Conservation (phyloP, 2,329 filamentous ascomycete genomes). For the Scedosporium minutisporum region DNA sequence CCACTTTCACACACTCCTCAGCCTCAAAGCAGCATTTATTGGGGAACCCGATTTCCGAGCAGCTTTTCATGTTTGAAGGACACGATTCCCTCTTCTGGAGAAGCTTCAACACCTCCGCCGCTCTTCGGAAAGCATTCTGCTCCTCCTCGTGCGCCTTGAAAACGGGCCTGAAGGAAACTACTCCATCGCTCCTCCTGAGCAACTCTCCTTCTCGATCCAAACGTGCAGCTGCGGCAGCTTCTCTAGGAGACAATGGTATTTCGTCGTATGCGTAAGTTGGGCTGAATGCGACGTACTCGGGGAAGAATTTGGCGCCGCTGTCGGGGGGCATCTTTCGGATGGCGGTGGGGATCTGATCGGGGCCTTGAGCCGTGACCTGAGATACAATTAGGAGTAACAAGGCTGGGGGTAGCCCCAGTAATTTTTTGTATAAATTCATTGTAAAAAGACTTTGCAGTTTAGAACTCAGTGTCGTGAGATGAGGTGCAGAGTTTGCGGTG, state of each 20-base stretch:
- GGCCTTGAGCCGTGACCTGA: constrained; percentile 2
- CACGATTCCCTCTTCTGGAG: constrained; percentile 55
- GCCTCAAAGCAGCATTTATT: constrained; percentile 64
- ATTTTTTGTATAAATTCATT: constrained; percentile 2
- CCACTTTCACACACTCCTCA: constrained; percentile 56
- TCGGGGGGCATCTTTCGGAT: constrained; percentile 65
- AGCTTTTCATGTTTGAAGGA: constrained; percentile 55
- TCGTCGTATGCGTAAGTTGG: constrained; percentile 9
- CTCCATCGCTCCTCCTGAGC: constrained; percentile 7
- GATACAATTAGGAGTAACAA: constrained; percentile 3
- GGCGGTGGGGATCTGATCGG: constrained; percentile 37
- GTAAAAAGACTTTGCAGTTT: neutral
- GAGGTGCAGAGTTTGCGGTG: neutral
- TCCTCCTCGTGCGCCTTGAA: constrained; percentile 37
- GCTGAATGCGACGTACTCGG: constrained; percentile 51
- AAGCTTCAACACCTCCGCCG: constrained; percentile 34
- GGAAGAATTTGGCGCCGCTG: constrained; percentile 63
- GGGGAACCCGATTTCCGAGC: constrained; percentile 52
- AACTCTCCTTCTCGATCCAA: constrained; percentile 20
- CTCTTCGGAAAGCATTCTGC: constrained; percentile 27
- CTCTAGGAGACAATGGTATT: constrained; percentile 17
- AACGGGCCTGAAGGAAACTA: constrained; percentile 32
- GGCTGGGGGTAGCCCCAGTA: constrained; percentile 2
- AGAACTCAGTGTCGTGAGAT: neutral
- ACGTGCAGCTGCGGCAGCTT: constrained; percentile 21